Base-by-base conservation (phyloP, 352 stramenopile genomes). In the Phytopythium montanum region DNA sequence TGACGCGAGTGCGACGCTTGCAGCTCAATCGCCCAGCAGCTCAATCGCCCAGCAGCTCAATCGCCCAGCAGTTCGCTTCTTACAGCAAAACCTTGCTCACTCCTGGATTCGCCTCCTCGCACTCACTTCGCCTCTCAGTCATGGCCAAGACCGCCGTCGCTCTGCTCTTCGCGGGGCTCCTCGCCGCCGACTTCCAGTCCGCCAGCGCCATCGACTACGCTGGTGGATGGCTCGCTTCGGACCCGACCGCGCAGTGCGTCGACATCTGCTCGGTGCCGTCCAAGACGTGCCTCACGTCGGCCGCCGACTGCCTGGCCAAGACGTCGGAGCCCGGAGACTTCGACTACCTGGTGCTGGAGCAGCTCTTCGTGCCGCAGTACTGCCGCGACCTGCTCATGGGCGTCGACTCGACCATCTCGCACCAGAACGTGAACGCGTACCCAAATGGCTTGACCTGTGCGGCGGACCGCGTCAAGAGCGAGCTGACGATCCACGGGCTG, bases 331-430 rank as follows among this genome's bases (percentile, higher is more conserved):
- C 79, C 16, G 77, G 81, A 38, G 79, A 89, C 70, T 91, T 82
- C 48, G 83, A 90, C 73, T 91, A 87, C 65, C 60, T 93, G 45
- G 56, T 91, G 52, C 66, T 93, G n/a, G 81, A 92, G 69, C 76
- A 92, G 65, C 66, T 92, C 59, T 92, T 85, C 64, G 69, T 88
- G 53, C 83, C 83, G 68, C 80, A 92, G 70, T 92, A 82, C 65
- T 92, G 83, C 65, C 83, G 83, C 38, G 83, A 92, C 61, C 64
- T 92, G 49, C 73, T 90, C 42, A 58, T 75, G 1, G 82, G 82
- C 31, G 69, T 86, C 16, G 82, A 92, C 66, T 81, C 70, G 59
- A 92, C 82, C 41, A 79, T 91, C 69, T 88, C 81, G 58, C 83
- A 93, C 67, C 81, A 87, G 69, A 90, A 90, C 60, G 79, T 93